Conservation (phyloP, 176 grass and related monocot species). For the Cenchrus fungigraminus region DNA sequence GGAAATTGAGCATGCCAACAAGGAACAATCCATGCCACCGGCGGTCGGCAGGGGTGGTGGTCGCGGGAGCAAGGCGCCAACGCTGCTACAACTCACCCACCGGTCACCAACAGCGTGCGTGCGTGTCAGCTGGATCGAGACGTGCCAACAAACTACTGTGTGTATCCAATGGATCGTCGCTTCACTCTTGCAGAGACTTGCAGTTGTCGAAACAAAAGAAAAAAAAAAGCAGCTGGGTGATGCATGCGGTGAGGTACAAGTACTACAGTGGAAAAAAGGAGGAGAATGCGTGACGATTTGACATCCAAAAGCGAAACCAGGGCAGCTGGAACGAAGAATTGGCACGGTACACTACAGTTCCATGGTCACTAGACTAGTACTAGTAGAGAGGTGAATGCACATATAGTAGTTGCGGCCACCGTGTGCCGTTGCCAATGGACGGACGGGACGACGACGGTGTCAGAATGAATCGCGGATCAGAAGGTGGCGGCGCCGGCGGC, state of each 20-base stretch:
- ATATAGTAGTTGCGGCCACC: neutral
- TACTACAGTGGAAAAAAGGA: neutral
- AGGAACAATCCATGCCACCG: neutral
- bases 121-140: neutral
- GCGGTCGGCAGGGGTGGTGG: too few relatives aligned
- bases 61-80: neutral
- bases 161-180: neutral
- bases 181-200: neutral
- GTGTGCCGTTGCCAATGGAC: neutral
- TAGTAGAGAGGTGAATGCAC: neutral
- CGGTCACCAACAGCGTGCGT: neutral
- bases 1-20: neutral
- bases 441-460: slow-evolving; percentile 10
- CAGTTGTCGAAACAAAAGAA: neutral
- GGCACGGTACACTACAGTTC: neutral
- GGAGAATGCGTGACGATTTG: neutral
- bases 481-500: neutral
- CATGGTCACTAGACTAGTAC: neutral
- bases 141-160: neutral
- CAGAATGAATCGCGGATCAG: slow-evolving; percentile 26
- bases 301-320: slow-evolving; percentile 7
- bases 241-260: too few relatives aligned
- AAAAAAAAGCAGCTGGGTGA: neutral
- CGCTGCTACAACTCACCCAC: neutral
- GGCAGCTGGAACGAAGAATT: neutral